These are phyloP conservation scores for Entomortierella lignicola DNA, from an alignment of 192 early-diverging fungal genomes.

Conservation along the genomic window DNA sequence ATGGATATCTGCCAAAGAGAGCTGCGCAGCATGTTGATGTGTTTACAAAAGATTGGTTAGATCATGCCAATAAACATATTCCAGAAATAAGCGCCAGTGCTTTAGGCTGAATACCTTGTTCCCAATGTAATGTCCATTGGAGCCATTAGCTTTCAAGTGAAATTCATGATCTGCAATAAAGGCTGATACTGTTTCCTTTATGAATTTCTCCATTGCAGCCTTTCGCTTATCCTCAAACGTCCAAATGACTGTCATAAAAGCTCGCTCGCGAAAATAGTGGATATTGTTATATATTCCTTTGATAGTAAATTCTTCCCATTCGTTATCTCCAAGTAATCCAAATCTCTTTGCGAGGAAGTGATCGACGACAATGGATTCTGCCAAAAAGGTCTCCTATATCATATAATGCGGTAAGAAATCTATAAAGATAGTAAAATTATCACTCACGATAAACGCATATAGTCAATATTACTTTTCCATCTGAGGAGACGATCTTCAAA, in stretches of 20 bases:
- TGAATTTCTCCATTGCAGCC: conserved; percentile 10
- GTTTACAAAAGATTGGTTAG: no score
- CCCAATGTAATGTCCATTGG: neutral
- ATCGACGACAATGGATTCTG: conserved; percentile 29
- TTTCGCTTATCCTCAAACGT: conserved; percentile 22
- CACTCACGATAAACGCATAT: no score
- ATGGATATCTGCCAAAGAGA: conserved; percentile 41
- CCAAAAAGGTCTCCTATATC: neutral
- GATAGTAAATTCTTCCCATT: conserved; percentile 23
- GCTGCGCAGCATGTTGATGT: conserved; percentile 4
- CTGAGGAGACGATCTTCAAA: conserved; percentile 1
- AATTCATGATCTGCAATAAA: conserved; percentile 22
- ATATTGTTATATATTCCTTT: conserved; percentile 27
- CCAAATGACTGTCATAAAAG: conserved; percentile 22
- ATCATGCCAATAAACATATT: no score
- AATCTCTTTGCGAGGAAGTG: conserved; percentile 26
- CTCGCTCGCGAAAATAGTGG: conserved; percentile 38
- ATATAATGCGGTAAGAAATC: no score
- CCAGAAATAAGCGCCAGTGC: no score
- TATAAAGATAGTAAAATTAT: no score
- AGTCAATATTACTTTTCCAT: conserved; percentile 18
- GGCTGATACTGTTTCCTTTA: neutral
- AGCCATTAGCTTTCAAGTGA: conserved; percentile 10
- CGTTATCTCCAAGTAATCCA: conserved; percentile 20
- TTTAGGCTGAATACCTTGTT: neutral